Percentiles rank a stretch among this genome's conserved stretches.
Evolutionary conservation across 257 asterid species (phyloP).

Genomic region (Pogostemon cablin): DNA sequence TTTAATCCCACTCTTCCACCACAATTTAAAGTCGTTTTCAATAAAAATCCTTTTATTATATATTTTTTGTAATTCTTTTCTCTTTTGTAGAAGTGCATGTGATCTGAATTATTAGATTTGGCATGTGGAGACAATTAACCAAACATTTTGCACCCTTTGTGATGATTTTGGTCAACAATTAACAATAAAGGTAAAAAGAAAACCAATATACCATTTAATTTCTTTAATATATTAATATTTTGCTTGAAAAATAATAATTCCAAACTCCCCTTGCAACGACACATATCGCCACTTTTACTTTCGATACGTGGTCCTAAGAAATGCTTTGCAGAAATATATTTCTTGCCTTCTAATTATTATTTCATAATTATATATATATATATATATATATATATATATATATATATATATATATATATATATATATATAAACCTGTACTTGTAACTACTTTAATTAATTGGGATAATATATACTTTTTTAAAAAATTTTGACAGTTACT

Average conservation of each 20-base stretch:
- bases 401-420: too few relatives aligned
- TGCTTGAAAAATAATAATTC: slow-evolving; percentile 10
- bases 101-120: slow-evolving; percentile 36
- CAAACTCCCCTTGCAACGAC: background rate
- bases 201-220: background rate
- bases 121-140: slow-evolving; percentile 41
- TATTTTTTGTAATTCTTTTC: background rate
- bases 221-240: slow-evolving; percentile 11
- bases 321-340: background rate
- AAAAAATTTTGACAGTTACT: too few relatives aligned
- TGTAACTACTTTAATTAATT: too few relatives aligned
- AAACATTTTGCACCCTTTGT: slow-evolving; percentile 22
- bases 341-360: too few relatives aligned
- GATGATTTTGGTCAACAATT: slow-evolving; percentile 23
- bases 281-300: background rate
- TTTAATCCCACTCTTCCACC: background rate
- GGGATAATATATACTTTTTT: too few relatives aligned
- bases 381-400: too few relatives aligned
- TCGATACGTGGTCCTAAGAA: background rate
- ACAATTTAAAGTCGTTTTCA: too few relatives aligned
- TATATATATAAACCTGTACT: too few relatives aligned
- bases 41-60: background rate
- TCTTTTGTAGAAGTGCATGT: slow-evolving; percentile 35
- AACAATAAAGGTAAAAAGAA: slow-evolving; percentile 11
- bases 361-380: too few relatives aligned